Conservation (phyloP, 768 basidiomycete genomes). For the Lyophyllum shimeji region DNA sequence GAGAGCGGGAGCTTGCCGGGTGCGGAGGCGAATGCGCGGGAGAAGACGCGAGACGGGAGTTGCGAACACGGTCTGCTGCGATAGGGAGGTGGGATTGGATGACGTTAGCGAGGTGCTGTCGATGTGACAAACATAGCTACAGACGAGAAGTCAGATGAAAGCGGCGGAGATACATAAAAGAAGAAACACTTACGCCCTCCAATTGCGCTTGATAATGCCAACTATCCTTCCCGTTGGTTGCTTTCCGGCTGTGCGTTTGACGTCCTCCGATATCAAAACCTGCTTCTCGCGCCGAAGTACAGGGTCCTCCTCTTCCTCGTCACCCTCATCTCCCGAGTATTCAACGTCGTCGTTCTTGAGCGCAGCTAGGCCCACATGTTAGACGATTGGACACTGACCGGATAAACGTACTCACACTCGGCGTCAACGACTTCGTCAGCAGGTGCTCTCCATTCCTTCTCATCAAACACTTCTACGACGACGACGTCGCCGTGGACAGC, state of each 20-base stretch:
- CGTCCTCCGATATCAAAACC: slow-evolving; percentile 30
- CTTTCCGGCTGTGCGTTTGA: slow-evolving; percentile 44
- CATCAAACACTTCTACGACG: slow-evolving; percentile 82
- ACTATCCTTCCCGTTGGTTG: slow-evolving; percentile 93
- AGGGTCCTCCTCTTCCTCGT: slow-evolving; percentile 41
- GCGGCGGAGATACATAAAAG: slow-evolving; percentile 3
- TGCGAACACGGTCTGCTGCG: slow-evolving; percentile 91
- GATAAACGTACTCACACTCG: slow-evolving; percentile 55
- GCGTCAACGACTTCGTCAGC: slow-evolving; percentile 93
- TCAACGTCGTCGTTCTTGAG: slow-evolving; percentile 89
- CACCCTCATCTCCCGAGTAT: slow-evolving; percentile 61
- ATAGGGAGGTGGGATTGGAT: slow-evolving; percentile 72
- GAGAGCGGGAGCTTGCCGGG: slow-evolving; percentile 88
- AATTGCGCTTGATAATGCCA: slow-evolving; percentile 92
- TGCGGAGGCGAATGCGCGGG: slow-evolving; percentile 91
- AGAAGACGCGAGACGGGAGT: slow-evolving; percentile 87
- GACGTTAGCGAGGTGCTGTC: slow-evolving; percentile 88
- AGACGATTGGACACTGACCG: background rate
- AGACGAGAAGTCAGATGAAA: background rate
- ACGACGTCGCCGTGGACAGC: slow-evolving; percentile 94
- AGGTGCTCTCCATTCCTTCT: slow-evolving; percentile 90
- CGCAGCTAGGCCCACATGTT: slow-evolving; percentile 48
- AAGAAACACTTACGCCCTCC: slow-evolving; percentile 73
- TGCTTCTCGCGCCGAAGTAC: slow-evolving; percentile 42
- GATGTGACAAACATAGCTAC: slow-evolving; percentile 91